Evolutionary conservation across 305 asterid species (phyloP).

Genomic region (Rubia tinctorum): DNA sequence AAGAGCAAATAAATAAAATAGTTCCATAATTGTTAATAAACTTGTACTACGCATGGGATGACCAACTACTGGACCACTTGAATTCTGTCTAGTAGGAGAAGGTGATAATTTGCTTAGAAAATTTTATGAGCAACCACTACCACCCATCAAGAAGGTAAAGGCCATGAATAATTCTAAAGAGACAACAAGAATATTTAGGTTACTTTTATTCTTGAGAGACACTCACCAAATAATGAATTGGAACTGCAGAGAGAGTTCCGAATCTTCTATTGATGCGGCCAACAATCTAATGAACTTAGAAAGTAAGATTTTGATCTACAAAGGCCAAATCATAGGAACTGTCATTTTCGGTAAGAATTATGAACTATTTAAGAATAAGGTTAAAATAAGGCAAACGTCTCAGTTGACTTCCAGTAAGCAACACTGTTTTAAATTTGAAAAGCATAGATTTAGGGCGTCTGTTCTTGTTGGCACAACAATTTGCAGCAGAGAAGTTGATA

Average conservation of each 20-base stretch:
- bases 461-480: conserved; percentile 98
- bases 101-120: background rate
- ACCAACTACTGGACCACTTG: background rate
- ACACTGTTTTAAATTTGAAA: conserved; percentile 13
- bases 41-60: background rate
- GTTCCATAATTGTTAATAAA: background rate
- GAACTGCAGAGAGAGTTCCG: conserved; percentile 66
- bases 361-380: background rate
- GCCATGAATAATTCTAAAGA: background rate
- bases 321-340: conserved; percentile 25
- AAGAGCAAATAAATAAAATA: background rate
- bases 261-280: conserved; percentile 96
- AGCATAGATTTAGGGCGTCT: conserved; percentile 90
- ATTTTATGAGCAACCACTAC: background rate
- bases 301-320: conserved; percentile 84
- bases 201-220: conserved; percentile 17
- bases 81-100: background rate
- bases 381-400: background rate
- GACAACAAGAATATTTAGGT: background rate
- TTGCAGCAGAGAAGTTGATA: no score
- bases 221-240: conserved; percentile 92
- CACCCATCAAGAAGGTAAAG: no score
- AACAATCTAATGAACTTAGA: conserved; percentile 95
- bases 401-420: background rate
- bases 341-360: background rate